phyloP scores from a whole-genome alignment of 208 protist species.

The Endotrypanum monterogeii region DNA sequence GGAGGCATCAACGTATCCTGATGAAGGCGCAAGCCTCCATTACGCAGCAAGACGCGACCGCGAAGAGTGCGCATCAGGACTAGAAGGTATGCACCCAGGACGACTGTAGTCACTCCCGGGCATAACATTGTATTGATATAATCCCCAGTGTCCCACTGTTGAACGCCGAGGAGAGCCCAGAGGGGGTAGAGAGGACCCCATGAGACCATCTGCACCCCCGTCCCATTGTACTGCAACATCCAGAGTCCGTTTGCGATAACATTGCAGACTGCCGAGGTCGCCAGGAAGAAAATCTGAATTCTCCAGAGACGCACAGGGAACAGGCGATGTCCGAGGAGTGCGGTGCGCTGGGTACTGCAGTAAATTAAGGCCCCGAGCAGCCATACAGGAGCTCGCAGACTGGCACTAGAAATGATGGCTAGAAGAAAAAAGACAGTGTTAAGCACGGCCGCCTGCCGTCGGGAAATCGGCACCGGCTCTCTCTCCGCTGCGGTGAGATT shows the following conservation, averaged over 20 bases:
- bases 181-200: constrained; percentile 13
- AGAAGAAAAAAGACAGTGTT: constrained; percentile 16
- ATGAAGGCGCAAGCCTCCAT: neutral
- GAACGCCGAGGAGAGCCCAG: constrained; percentile 22
- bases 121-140: constrained; percentile 15
- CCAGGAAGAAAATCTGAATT: neutral
- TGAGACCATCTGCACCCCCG: neutral
- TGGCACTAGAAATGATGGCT: neutral
- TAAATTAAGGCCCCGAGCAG: constrained; percentile 14
- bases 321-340: constrained; percentile 9
- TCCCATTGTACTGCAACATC: neutral
- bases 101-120: neutral
- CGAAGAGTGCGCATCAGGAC: constrained; percentile 3
- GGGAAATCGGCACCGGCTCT: neutral
- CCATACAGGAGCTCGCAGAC: constrained; percentile 23
- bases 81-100: constrained; percentile 6
- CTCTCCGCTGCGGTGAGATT: neutral
- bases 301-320: constrained; percentile 14
- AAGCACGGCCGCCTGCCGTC: constrained; percentile 9
- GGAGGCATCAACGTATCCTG: neutral
- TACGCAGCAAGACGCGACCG: constrained; percentile 1
- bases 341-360: constrained; percentile 6
- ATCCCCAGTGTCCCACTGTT: constrained; percentile 14
- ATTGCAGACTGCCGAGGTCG: constrained; percentile 8
- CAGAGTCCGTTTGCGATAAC: constrained; percentile 14